Conservation (phyloP, 441 rosid genomes). For the Syzygium malaccense region DNA sequence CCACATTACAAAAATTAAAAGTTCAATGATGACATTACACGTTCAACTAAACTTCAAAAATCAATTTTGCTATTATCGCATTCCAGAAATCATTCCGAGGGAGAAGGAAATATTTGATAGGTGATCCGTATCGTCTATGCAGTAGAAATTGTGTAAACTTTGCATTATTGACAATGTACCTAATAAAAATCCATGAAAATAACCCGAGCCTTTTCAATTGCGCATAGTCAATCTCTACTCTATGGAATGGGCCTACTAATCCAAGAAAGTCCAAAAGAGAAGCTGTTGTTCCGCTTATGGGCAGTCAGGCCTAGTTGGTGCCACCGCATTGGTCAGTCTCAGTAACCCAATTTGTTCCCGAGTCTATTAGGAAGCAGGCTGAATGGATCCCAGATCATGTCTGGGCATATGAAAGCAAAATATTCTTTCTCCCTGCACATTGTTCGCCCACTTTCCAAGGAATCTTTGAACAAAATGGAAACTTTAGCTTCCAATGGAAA, state of each 20-base stretch:
- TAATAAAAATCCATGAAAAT: background rate
- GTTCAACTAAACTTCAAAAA: background rate
- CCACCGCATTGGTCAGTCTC: constrained; percentile 2
- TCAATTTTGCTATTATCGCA: background rate
- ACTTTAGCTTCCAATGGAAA: background rate
- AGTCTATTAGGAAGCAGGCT: background rate
- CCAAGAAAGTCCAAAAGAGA: background rate
- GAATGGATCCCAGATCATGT: background rate
- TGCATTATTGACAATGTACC: background rate
- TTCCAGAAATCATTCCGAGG: background rate
- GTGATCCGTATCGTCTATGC: background rate
- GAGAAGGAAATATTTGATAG: background rate
- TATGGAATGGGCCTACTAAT: background rate
- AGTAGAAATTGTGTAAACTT: background rate
- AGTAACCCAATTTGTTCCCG: background rate
- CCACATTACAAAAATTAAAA: background rate
- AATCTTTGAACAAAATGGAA: background rate
- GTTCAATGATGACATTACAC: background rate
- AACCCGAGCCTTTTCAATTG: background rate
- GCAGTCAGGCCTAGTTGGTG: constrained; percentile 18
- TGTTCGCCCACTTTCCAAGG: background rate
- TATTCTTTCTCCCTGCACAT: background rate
- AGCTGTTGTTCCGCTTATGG: background rate
- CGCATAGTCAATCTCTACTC: background rate
- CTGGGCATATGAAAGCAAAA: background rate